A percentile compares a stretch with the other conserved stretches of the same genome.
Evolutionary conservation across 305 asterid species (phyloP).

Genomic region (Salvia sclarea): DNA sequence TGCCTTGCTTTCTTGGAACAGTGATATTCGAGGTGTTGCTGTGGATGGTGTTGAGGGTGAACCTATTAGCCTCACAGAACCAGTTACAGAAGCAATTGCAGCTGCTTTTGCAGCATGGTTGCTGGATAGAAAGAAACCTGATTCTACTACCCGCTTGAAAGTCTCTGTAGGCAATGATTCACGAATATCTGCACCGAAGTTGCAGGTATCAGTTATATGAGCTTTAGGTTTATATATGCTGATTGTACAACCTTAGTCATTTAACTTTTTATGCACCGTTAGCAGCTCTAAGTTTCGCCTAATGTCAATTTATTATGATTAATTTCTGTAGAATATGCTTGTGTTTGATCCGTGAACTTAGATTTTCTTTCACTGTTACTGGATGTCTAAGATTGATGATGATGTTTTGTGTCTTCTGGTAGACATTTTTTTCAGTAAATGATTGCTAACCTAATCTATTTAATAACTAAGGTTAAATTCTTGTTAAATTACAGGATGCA

Average conservation of each 20-base stretch:
- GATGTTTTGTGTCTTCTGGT: constrained; percentile 11
- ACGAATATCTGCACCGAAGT: constrained; percentile 83
- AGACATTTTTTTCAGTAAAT: constrained; percentile 2
- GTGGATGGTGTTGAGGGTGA: constrained; percentile 94
- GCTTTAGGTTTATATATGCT: constrained; percentile 18
- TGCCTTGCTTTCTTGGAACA: constrained; percentile 32
- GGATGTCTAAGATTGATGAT: constrained; percentile 10
- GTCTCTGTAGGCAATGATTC: constrained; percentile 96
- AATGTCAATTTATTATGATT: not conserved
- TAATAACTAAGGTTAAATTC: constrained; percentile 11
- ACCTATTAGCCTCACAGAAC: constrained; percentile 77
- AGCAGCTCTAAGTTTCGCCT: not conserved
- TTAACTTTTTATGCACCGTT: constrained; percentile 23
- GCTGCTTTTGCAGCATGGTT: constrained; percentile 94
- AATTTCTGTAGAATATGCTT: too few relatives aligned
- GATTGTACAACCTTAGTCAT: constrained; percentile 6
- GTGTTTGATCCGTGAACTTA: too few relatives aligned
- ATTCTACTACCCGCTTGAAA: constrained; percentile 59
- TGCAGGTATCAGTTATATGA: constrained; percentile 60
- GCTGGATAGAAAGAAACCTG: constrained; percentile 62
- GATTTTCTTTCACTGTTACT: constrained; percentile 2
- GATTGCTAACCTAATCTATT: constrained; percentile 14
- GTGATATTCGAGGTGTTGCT: constrained; percentile 99
- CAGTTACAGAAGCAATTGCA: constrained; percentile 95
- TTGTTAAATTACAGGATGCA: constrained; percentile 69